Evolutionary conservation across 2,329 filamentous ascomycete species (phyloP).

Genomic region (Botrytis galanthina): DNA sequence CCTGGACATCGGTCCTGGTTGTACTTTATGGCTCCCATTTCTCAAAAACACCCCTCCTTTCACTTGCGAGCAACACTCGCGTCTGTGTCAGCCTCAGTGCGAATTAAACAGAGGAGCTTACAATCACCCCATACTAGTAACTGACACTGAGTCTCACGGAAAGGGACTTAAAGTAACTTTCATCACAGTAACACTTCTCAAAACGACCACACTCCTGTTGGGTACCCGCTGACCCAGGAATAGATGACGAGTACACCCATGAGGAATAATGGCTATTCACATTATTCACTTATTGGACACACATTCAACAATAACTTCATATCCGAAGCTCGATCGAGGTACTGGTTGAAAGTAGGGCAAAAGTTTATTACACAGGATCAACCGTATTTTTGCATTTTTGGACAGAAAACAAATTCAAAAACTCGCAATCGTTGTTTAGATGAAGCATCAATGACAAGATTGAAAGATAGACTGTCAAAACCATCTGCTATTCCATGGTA

Average conservation of each 20-base stretch:
- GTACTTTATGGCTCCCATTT: not conserved
- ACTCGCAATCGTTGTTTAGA: not conserved
- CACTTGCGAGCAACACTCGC: not conserved
- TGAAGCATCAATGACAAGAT: not conserved
- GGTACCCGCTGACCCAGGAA: too few relatives aligned
- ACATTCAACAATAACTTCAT: not conserved
- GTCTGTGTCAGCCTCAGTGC: not conserved
- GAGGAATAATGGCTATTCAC: not conserved
- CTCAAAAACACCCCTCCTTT: too few relatives aligned
- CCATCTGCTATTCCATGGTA: not conserved
- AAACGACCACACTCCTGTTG: too few relatives aligned
- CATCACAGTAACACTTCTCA: not conserved
- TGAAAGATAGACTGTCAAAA: not conserved
- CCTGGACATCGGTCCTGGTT: not conserved
- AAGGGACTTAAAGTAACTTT: not conserved
- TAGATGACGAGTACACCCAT: not conserved
- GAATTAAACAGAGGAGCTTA: not conserved
- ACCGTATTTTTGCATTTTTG: not conserved
- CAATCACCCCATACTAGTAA: not conserved
- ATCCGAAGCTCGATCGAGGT: not conserved
- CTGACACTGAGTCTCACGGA: too few relatives aligned
- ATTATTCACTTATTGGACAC: not conserved
- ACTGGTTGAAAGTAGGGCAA: not conserved
- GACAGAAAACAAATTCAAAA: not conserved
- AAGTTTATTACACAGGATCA: not conserved